Conservation (phyloP, 495 filamentous ascomycete genomes). For the Neurospora sp. region DNA sequence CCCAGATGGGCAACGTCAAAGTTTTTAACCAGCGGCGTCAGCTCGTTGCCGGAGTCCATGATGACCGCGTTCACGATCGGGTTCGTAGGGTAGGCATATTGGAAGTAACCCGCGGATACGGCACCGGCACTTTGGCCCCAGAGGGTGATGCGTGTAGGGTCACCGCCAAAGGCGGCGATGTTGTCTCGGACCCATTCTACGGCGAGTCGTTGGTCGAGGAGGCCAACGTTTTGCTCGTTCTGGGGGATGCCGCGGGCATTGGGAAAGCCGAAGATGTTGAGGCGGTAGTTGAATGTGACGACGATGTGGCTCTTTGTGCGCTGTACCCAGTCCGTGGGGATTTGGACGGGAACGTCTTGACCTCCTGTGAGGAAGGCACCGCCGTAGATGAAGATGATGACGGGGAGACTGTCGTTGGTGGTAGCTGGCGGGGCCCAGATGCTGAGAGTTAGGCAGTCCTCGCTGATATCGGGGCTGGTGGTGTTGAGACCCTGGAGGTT, state of each 20-base stretch:
- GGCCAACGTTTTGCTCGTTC: conserved; percentile 42
- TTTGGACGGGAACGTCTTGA: conserved; percentile 14
- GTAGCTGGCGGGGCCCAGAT: conserved; percentile 30
- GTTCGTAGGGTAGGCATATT: conserved; percentile 37
- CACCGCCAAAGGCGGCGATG: conserved; percentile 50
- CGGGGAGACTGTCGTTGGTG: conserved; percentile 16
- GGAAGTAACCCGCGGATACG: conserved; percentile 40
- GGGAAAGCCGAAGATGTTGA: conserved; percentile 57
- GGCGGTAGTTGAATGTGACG: conserved; percentile 54
- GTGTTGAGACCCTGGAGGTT: conserved; percentile 13
- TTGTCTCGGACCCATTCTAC: conserved; percentile 48
- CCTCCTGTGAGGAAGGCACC: conserved; percentile 19
- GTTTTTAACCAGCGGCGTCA: conserved; percentile 26
- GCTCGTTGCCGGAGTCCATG: conserved; percentile 42
- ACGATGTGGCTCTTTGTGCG: conserved; percentile 45
- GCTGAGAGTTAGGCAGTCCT: conserved; percentile 50
- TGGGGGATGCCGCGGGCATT: conserved; percentile 22
- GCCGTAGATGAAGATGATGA: conserved; percentile 24
- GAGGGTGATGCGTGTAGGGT: conserved; percentile 41
- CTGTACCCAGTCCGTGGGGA: conserved; percentile 30
- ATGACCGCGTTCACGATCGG: conserved; percentile 40
- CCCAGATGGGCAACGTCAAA: conserved; percentile 17
- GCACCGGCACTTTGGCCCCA: conserved; percentile 47
- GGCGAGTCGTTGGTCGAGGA: conserved; percentile 55
- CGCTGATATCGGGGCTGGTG: conserved; percentile 17